Conservation (phyloP, 1,284 basidiomycete genomes). For the Cutaneotrichosporon arboriforme region DNA sequence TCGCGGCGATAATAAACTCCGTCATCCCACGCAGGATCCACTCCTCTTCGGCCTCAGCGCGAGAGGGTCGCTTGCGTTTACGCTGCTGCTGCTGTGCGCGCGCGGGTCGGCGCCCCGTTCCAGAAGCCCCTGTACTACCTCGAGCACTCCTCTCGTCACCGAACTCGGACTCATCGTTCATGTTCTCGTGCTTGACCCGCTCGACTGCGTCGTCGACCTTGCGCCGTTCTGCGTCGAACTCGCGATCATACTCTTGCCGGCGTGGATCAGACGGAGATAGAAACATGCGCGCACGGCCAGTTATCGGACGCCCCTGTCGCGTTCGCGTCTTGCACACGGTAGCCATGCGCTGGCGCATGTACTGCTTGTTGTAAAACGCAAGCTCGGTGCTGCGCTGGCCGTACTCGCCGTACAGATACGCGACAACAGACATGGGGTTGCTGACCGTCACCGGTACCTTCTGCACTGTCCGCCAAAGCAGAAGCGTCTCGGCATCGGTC, state of each 20-base stretch:
- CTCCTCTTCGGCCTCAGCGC: too few species aligned
- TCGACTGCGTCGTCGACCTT: constrained; percentile 2
- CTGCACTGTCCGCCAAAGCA: constrained; percentile 39
- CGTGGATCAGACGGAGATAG: constrained; percentile 10
- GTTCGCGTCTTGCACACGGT: constrained; percentile 20
- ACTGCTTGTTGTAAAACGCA: constrained; percentile 29
- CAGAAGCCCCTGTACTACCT: too few species aligned
- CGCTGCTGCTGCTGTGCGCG: too few species aligned
- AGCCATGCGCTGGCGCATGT: constrained; percentile 42
- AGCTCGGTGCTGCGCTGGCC: constrained; percentile 18
- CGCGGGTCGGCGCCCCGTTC: too few species aligned
- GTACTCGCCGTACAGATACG: constrained; percentile 33
- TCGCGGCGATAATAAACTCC: too few species aligned
- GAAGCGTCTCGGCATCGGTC: constrained; percentile 25
- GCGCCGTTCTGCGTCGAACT: neutral
- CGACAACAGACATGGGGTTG: constrained; percentile 30
- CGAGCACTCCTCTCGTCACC: too few species aligned
- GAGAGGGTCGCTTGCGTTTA: too few species aligned
- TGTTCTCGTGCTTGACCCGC: too few species aligned
- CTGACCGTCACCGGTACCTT: constrained; percentile 27
- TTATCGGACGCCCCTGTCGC: constrained; percentile 19
- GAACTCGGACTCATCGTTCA: too few species aligned
- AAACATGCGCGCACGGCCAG: constrained; percentile 30
- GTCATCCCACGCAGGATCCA: too few species aligned
- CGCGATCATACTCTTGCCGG: constrained; percentile 7